Conservation (phyloP, 768 basidiomycete genomes). For the Clitopilus hobsonii region DNA sequence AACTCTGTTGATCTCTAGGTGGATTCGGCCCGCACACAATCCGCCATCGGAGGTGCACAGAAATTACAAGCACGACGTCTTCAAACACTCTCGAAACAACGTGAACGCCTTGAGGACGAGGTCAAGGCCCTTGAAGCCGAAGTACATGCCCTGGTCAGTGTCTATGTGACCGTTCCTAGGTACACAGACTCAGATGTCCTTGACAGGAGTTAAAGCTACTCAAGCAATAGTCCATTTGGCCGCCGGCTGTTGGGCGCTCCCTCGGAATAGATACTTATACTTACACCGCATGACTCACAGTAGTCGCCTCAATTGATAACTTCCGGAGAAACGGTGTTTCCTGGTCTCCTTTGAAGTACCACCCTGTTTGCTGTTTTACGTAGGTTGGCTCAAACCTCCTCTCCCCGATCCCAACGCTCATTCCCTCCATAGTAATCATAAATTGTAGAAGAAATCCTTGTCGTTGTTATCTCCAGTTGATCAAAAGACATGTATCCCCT, state of each 20-base stretch:
- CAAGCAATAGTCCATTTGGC: conserved; percentile 8
- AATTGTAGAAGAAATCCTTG: too few species aligned
- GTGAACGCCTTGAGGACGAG: conserved; percentile 65
- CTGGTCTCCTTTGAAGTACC: background rate
- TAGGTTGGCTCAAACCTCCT: too few species aligned
- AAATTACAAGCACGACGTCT: conserved; percentile 65
- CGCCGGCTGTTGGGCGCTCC: background rate
- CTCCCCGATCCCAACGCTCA: too few species aligned
- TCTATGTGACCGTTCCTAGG: background rate
- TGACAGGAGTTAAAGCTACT: conserved; percentile 16
- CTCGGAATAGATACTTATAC: background rate
- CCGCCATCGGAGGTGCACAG: conserved; percentile 47
- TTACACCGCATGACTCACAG: background rate
- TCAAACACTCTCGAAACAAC: conserved; percentile 60
- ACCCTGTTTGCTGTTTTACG: background rate
- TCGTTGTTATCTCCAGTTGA: too few species aligned
- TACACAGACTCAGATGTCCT: background rate
- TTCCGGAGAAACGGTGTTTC: background rate
- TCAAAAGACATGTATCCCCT: too few species aligned
- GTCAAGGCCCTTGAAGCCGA: conserved; percentile 56
- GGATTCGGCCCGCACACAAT: conserved; percentile 46
- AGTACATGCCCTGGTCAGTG: conserved; percentile 48
- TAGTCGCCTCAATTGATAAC: background rate
- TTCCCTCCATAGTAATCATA: too few species aligned
- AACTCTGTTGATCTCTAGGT: too few species aligned